Evolutionary conservation across 371 early-diverging fungal genomes (phyloP), one percentile per base, ranked within the genome.

Genomic region (Mucor piriformis): DNA sequence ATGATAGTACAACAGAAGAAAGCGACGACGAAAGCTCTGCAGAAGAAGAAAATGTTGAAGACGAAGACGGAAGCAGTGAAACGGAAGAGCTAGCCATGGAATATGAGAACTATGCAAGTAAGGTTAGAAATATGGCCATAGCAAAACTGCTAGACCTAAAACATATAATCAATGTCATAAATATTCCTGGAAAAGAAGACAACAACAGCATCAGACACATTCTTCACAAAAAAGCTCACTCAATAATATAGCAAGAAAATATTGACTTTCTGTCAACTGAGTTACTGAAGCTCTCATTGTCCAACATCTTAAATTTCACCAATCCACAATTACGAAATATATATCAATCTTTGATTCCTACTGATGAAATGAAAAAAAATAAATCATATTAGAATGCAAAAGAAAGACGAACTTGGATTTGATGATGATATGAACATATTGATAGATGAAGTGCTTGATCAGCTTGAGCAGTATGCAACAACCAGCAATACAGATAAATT

Each of bases 271-370:
- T 51, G 34, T 50, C 59, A 50, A 21, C 51, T 51, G 59, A 59
- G 24, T 23, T 59, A 59, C 33, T 59, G 35, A 59, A 59, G 33
- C 59, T 59, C 50, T 59, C 59, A 51, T 50, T 58, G 20, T 58
- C 58, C 50, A 58, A 50, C 58, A 58, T 58, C 29, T 59, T 59
- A 51, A 50, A 59, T 43, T 59, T 59, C 52, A 44, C 44, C 43
- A 59, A 51, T 51, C 59, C 59, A 44, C 24, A 59, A 33, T 51
- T 59, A 51, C 29, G 51, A 59, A 44, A 58, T 50, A 44, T 50
- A 24, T 59, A 59, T 59, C 1, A 51, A 44, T 29, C 33, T 12
- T 44, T 57, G 40, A 57, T 57, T 50, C 40, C 50, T 57, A 48
- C 40, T 38, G 50, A 15, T 27, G 57, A 57, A 57, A 57, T 38